Evolutionary conservation across 1,139 yeast species (phyloP), one percentile per base, ranked within the genome.

Genomic region (Yamadazyma triangularis): DNA sequence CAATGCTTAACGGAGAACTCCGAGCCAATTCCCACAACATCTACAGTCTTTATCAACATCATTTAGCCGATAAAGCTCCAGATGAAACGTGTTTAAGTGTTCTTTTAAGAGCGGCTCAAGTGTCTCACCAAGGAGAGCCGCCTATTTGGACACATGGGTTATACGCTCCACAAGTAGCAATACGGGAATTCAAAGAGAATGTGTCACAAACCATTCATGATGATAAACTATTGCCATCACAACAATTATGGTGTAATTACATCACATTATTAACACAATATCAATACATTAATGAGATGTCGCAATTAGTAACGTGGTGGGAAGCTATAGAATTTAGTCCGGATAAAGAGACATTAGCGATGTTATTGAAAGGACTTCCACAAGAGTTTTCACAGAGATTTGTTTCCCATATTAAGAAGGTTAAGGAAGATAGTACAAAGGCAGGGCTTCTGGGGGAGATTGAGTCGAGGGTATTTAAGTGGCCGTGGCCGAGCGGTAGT

Each of bases 121-220:
- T 30, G 7, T 11, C 26, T 3, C 33, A 27, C 4, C 39, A 44
- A 4, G 39, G 42, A 1, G 44, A 45, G 3, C 37, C 47, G 1
- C 42, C 51, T 4, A 38, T 55, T 11, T 27, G 46, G 3, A 77
- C 84, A 83, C 73, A 60, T 4, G 59, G 58, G 2, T 39, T 70
- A 21, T 70, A 56, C 36, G 84, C 88, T 0, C 64, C 81, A 1
- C 86, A 79, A 40, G 61, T 78, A 11, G 79, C 84, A 0, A 65
- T 78, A 5, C 68, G 62, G 25, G 85, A 80, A 47, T 76, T 79
- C 51, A 68, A 72, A 35, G 50, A 40, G 14, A 35, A 58, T 28
- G 58, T 56, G 30, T 34, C 53, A 58, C 44, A 50, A 18, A 9
- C 6, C 6, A 7, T 18, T 29, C 51, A 55, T 24, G 41, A 42